phyloP scores from a whole-genome alignment of 2,329 filamentous ascomycete species.

The Claviceps sp. region DNA sequence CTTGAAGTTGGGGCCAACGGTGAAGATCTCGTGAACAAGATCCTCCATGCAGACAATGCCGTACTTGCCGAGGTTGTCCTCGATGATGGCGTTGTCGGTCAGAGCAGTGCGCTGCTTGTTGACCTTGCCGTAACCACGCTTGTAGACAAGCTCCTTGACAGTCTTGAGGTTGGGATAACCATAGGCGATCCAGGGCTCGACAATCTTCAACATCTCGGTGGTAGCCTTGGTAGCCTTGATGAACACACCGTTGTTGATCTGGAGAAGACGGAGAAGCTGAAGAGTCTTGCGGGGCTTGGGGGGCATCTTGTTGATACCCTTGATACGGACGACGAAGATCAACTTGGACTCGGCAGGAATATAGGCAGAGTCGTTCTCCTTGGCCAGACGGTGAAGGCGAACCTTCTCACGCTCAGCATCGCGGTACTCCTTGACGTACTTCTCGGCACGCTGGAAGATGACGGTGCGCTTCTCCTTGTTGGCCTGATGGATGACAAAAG shows the following conservation, averaged over 20 bases:
- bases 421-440: slow-evolving; percentile 99
- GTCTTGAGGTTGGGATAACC: slow-evolving; percentile 99
- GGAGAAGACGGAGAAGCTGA: slow-evolving; percentile 96
- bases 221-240: slow-evolving; percentile 96
- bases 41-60: slow-evolving; percentile 99
- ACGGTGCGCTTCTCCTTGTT: slow-evolving; percentile 97
- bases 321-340: slow-evolving; percentile 97
- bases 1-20: slow-evolving; percentile 99
- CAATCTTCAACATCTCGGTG: slow-evolving; percentile 90
- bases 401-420: slow-evolving; percentile 97
- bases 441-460: slow-evolving; percentile 99
- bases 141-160: slow-evolving; percentile 98
- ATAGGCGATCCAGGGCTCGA: slow-evolving; percentile 98
- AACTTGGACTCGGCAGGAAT: slow-evolving; percentile 91
- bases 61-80: slow-evolving; percentile 93
- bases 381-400: slow-evolving; percentile 77
- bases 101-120: slow-evolving; percentile 95
- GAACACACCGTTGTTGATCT: slow-evolving; percentile 99
- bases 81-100: slow-evolving; percentile 95
- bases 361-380: slow-evolving; percentile 87
- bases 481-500: slow-evolving; percentile 49
- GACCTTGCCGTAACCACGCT: slow-evolving; percentile 98
- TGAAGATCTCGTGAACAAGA: slow-evolving; percentile 98
- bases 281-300: slow-evolving; percentile 99
- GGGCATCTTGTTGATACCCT: slow-evolving; percentile 99